These are phyloP conservation scores for Phytophthora uliginosa DNA, from an alignment of 352 stramenopile species.

Conservation along the genomic window DNA sequence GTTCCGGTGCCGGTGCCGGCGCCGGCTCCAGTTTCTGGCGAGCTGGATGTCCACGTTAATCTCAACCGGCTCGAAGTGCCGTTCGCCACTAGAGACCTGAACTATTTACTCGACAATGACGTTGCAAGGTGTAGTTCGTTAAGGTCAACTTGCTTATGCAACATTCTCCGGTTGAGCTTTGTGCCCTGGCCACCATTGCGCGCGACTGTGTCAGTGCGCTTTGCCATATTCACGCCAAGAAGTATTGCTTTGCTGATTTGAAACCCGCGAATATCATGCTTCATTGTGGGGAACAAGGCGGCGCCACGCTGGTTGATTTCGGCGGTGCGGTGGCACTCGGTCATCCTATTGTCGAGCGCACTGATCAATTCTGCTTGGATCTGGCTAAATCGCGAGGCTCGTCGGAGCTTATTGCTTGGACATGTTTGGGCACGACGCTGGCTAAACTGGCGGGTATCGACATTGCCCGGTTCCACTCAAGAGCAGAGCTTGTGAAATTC, in stretches of 20 bases:
- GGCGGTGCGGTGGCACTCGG: not conserved
- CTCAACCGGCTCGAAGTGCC: not conserved
- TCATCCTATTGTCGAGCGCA: constrained; percentile 3
- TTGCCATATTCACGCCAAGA: constrained; percentile 8
- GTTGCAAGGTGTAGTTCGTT: not conserved
- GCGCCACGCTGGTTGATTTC: constrained; percentile 1
- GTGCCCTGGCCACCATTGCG: constrained; percentile 3
- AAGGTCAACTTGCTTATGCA: not conserved
- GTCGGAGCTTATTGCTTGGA: not conserved
- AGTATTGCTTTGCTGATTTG: constrained; percentile 9
- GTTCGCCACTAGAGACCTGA: constrained; percentile 1
- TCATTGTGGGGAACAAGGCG: constrained; percentile 12
- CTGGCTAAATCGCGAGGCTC: not conserved
- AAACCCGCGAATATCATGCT: constrained; percentile 16
- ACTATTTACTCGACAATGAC: not conserved
- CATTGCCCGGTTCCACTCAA: not conserved
- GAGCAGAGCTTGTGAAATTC: not conserved
- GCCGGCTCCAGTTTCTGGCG: no score
- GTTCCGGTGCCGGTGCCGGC: no score
- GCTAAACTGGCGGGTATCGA: constrained; percentile 12
- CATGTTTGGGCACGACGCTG: constrained; percentile 12
- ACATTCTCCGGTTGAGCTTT: constrained; percentile 4
- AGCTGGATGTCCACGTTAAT: no score
- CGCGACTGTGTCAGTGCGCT: constrained; percentile 6
- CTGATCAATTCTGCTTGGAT: constrained; percentile 3